Evolutionary conservation across 2,329 filamentous ascomycete genomes (phyloP), one percentile per base, ranked within the genome.

Genomic region (Phyllosticta paracitricarpa): DNA sequence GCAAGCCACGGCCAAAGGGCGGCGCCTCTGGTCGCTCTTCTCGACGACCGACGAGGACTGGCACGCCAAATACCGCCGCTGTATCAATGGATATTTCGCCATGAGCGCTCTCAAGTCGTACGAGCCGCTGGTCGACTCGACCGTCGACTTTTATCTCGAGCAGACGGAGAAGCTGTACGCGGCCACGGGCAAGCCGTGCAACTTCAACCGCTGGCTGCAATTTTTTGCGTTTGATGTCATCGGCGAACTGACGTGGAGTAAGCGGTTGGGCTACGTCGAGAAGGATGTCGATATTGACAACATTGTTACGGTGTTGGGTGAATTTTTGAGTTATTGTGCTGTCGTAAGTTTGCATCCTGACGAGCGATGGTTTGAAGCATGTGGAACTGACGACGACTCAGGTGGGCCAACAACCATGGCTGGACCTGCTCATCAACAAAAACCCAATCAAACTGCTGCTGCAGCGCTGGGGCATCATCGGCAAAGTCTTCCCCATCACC

Each of bases 181-280:
- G 9, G 70, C 70, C 4, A 74, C 75, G 0, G 73, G 75, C 12
- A 64, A 66, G 28, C 73, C 73, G 25, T 89, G 85, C 68, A 82
- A 89, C 68, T 87, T 90, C 61, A 83, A 84, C 1, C 77, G 79
- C 62, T 91, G 89, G 89, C 75, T 92, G 62, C 89, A 92, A 68
- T 91, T 86, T 70, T 91, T 89, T 66, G 89, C 89, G 0, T 92
- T 92, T 68, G 89, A 92, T 69, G 88, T 91, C 14, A 91, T 91
- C 64, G 88, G 88, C 5, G 85, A 89, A 64, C 82, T 91, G 68
- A 91, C 88, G 0, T 91, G 89, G 74, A 85, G 84, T 70, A 89
- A 89, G 70, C 80, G 87, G 0, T 81, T 91, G 62, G 89, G 89
- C 0, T 92, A 92, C 65, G 75, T 92, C 1, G 88, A 92, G 71